A percentile compares a stretch with the other conserved stretches of the same genome.
These are phyloP conservation scores for Bruguiera hainesii DNA, from an alignment of 441 rosid genomes.

Conservation along the genomic window DNA sequence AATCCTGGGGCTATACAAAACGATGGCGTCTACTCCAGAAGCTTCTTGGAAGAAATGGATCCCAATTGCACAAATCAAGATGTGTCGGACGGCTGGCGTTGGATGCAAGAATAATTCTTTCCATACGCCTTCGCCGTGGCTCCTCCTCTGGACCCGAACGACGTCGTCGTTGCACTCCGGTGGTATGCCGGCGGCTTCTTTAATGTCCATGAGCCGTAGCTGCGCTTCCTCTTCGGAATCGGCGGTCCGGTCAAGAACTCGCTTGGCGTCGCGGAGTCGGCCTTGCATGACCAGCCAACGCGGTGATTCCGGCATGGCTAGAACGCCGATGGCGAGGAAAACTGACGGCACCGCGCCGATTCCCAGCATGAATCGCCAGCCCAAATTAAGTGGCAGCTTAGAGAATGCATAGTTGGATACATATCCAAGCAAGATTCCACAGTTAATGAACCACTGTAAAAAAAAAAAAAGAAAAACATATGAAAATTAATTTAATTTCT, in stretches of 20 bases:
- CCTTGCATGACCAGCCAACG: conserved; percentile 92
- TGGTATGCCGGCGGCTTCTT: conserved; percentile 70
- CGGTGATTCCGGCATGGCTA: conserved; percentile 66
- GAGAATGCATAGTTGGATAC: conserved; percentile 78
- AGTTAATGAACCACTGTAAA: conserved; percentile 69
- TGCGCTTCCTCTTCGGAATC: conserved; percentile 48
- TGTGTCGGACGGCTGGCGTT: conserved; percentile 60
- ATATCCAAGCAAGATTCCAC: conserved; percentile 63
- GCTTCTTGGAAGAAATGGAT: conserved; percentile 87
- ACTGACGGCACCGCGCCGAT: conserved; percentile 64
- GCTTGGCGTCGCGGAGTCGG: conserved; percentile 65
- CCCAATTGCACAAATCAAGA: conserved; percentile 55
- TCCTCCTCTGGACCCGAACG: conserved; percentile 33
- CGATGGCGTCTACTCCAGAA: conserved; percentile 68
- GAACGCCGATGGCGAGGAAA: conserved; percentile 41
- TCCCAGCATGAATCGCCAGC: conserved; percentile 89
- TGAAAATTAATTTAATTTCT: neutral
- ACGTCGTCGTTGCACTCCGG: conserved; percentile 61
- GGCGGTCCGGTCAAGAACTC: conserved; percentile 65
- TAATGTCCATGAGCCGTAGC: conserved; percentile 58
- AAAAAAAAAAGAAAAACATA: neutral
- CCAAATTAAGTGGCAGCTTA: conserved; percentile 37
- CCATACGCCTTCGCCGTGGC: conserved; percentile 70
- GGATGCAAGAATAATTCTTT: conserved; percentile 58
- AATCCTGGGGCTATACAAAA: conserved; percentile 67